Evolutionary conservation across 441 rosid genomes (phyloP).

Genomic region (Isatis lusitanica): DNA sequence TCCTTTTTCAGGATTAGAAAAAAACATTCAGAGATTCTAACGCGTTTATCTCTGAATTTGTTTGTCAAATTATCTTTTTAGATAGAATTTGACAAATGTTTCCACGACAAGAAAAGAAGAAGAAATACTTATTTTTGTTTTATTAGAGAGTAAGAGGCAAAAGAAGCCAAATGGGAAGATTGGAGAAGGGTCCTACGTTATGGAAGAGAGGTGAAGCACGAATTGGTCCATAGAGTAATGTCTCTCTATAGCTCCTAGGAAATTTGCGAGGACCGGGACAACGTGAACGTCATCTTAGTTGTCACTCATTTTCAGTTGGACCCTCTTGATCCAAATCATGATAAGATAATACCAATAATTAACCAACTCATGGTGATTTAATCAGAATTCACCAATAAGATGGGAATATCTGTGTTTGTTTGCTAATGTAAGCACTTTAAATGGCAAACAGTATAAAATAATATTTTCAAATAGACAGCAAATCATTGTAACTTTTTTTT

Average conservation of each 20-base stretch:
- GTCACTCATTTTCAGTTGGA: slow-evolving; percentile 22
- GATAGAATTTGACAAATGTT: background rate
- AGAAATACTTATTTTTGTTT: background rate
- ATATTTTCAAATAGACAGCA: too few species aligned
- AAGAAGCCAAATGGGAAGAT: slow-evolving; percentile 12
- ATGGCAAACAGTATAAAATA: too few species aligned
- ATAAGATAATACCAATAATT: background rate
- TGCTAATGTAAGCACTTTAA: background rate
- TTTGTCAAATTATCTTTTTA: background rate
- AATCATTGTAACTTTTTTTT: too few species aligned
- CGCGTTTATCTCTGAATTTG: background rate
- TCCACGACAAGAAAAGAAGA: background rate
- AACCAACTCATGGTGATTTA: background rate
- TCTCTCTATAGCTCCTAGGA: slow-evolving; percentile 26
- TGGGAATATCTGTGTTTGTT: background rate
- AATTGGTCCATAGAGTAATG: slow-evolving; percentile 25
- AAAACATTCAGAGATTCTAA: background rate
- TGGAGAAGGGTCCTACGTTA: slow-evolving; percentile 29
- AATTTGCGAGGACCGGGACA: slow-evolving; percentile 16
- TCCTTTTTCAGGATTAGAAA: background rate
- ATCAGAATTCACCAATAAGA: background rate
- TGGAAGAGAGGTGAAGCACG: slow-evolving; percentile 30
- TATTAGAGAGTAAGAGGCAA: slow-evolving; percentile 17
- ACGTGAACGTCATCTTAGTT: slow-evolving; percentile 29
- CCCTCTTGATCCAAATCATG: slow-evolving; percentile 8